phyloP scores from a whole-genome alignment of 2,329 filamentous ascomycete species.

The Trichophyton simii region DNA sequence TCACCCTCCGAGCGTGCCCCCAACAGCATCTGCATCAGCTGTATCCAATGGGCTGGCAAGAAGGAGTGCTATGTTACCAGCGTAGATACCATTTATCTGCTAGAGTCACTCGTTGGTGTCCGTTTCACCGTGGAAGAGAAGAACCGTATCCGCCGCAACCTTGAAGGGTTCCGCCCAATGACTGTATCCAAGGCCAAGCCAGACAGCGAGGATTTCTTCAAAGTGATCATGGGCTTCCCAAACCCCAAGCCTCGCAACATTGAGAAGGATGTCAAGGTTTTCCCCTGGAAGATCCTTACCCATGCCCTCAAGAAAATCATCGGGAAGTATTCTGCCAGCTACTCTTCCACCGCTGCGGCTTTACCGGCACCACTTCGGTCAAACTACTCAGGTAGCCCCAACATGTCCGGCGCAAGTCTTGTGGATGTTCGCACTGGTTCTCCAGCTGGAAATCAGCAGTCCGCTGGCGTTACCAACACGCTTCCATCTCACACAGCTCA shows the following conservation, averaged over 20 bases:
- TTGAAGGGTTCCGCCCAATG: constrained; percentile 83
- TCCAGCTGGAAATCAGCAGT: constrained; percentile 32
- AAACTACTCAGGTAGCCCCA: constrained; percentile 22
- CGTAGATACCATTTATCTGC: constrained; percentile 89
- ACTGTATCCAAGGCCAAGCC: constrained; percentile 88
- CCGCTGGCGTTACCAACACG: constrained; percentile 11
- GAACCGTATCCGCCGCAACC: constrained; percentile 88
- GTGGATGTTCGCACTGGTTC: constrained; percentile 38
- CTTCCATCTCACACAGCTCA: not conserved
- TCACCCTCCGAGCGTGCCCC: constrained; percentile 64
- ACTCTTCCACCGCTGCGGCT: constrained; percentile 50
- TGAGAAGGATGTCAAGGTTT: constrained; percentile 98
- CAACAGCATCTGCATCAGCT: constrained; percentile 88
- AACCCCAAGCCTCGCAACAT: constrained; percentile 94
- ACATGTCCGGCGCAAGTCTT: constrained; percentile 36
- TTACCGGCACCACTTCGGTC: constrained; percentile 29
- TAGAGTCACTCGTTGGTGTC: constrained; percentile 76
- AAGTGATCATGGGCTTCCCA: constrained; percentile 95
- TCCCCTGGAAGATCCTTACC: constrained; percentile 83
- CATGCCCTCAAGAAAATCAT: constrained; percentile 95
- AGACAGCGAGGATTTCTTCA: constrained; percentile 96
- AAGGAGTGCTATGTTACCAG: constrained; percentile 86
- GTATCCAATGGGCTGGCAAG: constrained; percentile 93
- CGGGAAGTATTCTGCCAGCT: constrained; percentile 76
- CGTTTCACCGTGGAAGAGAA: constrained; percentile 95